A percentile compares a stretch with the other conserved stretches of the same genome.
Evolutionary conservation across 805 yeast species (phyloP).

Genomic region (Saccharomyces kudriavzevii): DNA sequence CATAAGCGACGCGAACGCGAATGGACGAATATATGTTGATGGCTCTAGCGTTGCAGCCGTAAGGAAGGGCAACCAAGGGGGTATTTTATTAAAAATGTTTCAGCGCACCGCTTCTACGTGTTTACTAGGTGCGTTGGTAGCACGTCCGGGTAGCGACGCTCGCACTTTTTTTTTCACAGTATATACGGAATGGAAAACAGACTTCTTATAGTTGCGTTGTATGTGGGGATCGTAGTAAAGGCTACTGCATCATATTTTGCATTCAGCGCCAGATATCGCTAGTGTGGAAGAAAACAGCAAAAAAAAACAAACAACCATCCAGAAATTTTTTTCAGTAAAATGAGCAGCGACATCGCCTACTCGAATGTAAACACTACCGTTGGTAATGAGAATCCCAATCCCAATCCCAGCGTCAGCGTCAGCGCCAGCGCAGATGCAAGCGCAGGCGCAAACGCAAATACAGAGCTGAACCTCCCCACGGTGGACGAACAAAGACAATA

Average conservation of each 20-base stretch:
- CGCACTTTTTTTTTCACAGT: background rate
- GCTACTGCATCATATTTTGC: background rate
- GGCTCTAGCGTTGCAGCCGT: background rate
- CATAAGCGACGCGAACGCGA: background rate
- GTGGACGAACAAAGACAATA: conserved; percentile 26
- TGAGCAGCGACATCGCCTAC: background rate
- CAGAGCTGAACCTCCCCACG: conserved; percentile 5
- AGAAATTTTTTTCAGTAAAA: background rate
- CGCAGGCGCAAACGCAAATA: background rate
- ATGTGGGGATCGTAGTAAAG: background rate
- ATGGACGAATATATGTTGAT: too few relatives aligned
- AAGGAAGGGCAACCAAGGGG: background rate
- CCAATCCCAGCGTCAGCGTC: background rate
- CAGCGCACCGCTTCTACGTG: background rate
- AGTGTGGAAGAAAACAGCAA: background rate
- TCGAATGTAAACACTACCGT: background rate
- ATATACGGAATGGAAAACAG: background rate
- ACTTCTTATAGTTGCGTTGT: background rate
- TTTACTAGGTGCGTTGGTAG: background rate
- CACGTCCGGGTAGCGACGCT: background rate
- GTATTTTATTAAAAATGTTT: too few relatives aligned
- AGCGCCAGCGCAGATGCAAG: background rate
- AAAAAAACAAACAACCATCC: background rate
- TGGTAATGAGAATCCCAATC: background rate
- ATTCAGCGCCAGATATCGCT: background rate